Evolutionary conservation across 176 grass and related monocot genomes (phyloP), one percentile per base, ranked within the genome.

Genomic region (Elymus sibiricus): DNA sequence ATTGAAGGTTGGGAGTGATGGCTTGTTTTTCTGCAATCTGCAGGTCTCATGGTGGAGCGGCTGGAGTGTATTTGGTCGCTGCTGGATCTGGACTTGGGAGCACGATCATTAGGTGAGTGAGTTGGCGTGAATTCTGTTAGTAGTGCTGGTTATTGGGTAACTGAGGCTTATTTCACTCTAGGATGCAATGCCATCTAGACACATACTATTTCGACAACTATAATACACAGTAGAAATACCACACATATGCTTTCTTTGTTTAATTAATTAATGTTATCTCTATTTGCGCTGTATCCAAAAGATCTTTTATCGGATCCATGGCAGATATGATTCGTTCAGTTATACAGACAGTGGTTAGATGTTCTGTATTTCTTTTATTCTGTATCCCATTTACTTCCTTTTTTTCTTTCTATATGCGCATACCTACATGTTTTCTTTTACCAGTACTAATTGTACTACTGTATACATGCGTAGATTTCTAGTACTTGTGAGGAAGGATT

Each of bases 51-150:
- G 88, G 91, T 6, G 95, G 91, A 64, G 85, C 87, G 19, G 71
- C 91, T 24, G 95, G 95, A 19, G 93, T 95, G 53, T 98, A 94
- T 82, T 89, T 89, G 3, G 84, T 98, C 1, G 83, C 89, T 63
- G 70, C 93, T 64, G 68, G 73, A 42, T 9, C 43, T 6, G 60
- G 81, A 66, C 82, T 89, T 66, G 85, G 73, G 10, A 88, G 94
- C 64, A 95, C 64, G 86, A 68, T 98, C 40, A 80, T 98, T 76
- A 98, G 95, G 95, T 91, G 17, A 77, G 64, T 74, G 38, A 37
- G 10, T 16, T 59, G 4, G 65, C 12, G 34, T 44, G 8, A 63
- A 39, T 31, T 64, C 55, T 5, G 8, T 37, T 19, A 32, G 21
- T 24, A 55, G 14, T 67, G 9, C 63, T 64, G 17, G 1, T 8